Conservation (phyloP, 768 basidiomycete species). For the Mycena polygramma region DNA sequence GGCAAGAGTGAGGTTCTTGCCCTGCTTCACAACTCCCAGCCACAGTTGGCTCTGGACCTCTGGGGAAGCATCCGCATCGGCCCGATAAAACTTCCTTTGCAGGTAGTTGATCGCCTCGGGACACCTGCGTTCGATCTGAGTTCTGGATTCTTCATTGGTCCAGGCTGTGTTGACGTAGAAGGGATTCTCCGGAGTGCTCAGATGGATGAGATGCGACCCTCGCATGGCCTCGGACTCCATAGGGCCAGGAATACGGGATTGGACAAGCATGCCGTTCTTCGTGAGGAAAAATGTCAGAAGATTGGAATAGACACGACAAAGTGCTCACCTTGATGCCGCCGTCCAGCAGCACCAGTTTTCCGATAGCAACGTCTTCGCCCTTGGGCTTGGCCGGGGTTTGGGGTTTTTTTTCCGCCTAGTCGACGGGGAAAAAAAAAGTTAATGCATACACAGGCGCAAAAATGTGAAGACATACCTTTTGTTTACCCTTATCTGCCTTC, state of each 20-base stretch:
- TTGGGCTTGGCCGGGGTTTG: no score
- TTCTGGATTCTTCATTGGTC: neutral
- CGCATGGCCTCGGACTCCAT: neutral
- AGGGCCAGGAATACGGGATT: neutral
- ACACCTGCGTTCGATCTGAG: neutral
- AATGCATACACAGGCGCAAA: no score
- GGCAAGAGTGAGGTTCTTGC: neutral
- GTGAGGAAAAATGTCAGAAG: neutral
- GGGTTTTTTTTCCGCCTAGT: no score
- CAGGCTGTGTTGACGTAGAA: neutral
- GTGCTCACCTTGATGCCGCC: no score
- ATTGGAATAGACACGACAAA: neutral
- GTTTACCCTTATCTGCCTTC: conserved; percentile 4
- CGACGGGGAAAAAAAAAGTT: no score
- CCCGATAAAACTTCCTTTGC: neutral
- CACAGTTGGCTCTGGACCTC: conserved; percentile 9
- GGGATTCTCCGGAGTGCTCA: neutral
- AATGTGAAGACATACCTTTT: neutral
- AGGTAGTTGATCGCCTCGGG: neutral
- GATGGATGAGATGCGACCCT: neutral
- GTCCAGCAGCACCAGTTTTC: no score
- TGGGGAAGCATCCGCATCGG: neutral
- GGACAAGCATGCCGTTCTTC: neutral
- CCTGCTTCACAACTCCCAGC: neutral
- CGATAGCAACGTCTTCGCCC: no score